Base-by-base conservation (phyloP, 2,329 filamentous ascomycete genomes). In the Sclerotinia subarctica region DNA sequence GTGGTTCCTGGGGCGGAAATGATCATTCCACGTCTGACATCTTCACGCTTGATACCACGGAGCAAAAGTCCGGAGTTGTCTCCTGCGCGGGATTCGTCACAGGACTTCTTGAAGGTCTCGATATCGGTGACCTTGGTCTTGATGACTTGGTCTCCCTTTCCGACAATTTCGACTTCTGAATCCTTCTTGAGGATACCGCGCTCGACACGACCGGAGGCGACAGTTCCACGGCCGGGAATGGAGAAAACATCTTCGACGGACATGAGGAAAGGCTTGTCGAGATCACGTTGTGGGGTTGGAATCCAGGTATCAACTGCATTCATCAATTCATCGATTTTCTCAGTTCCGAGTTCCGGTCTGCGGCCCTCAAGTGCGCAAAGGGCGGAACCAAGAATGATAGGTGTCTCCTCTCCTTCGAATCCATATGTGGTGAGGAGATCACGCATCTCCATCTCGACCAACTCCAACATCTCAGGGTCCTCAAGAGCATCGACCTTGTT, bases 381-480 rank as follows among this genome's bases (percentile, higher is more conserved):
- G 73, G 95, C 95, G 75, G 95, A 99, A 72, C 95, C 95, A 85
- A 99, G 91, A 81, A 99, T 86, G 80, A 99, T 96, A 72, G 95
- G 95, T 64, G 95, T 99, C 67, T 98, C 92, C 77, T 99, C 96
- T 76, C 95, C 95, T 82, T 99, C 95, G 80, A 99, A 99, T 71
- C 93, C 94, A 82, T 99, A 99, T 76, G 89, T 90, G 77, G 78
- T 88, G 70, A 99, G 90, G 67, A 99, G 89, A 84, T 99, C 95
- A 78, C 95, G 93, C 95, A 99, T 99, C 85, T 99, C 95, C 91
- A 99, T 96, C 88, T 99, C 95, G 79, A 99, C 95, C 69, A 99
- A 92, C 84, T 99, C 95, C 88, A 99, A 88, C 95, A 99, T 99
- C 83, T 99, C 95, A 71, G 92, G 91, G 84, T 99, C 95, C 76